Evolutionary conservation across 768 basidiomycete genomes (phyloP).

Genomic region (Pholiota microspora): DNA sequence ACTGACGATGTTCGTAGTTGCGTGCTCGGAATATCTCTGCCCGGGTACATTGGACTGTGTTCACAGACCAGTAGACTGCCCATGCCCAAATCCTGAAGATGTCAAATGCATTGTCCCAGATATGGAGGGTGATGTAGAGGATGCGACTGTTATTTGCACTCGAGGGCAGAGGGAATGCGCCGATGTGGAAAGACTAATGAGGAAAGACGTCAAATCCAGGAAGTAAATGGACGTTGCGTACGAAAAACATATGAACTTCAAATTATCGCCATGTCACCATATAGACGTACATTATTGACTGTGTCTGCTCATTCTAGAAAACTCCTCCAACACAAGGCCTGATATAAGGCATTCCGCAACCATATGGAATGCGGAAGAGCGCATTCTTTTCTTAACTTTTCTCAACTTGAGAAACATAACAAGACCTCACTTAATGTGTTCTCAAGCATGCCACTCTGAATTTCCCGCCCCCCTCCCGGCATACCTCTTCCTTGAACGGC

Average conservation of each 20-base stretch:
- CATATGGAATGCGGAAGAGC: background rate
- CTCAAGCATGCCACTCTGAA: background rate
- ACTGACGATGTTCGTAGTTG: conserved; percentile 38
- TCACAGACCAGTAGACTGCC: conserved; percentile 59
- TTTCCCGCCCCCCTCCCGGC: background rate
- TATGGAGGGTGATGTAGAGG: conserved; percentile 38
- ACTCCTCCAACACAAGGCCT: background rate
- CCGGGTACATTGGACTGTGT: conserved; percentile 75
- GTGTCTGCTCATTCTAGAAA: background rate
- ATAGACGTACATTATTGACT: background rate
- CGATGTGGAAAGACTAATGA: conserved; percentile 56
- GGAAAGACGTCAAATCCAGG: conserved; percentile 31
- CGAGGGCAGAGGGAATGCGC: conserved; percentile 63
- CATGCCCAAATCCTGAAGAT: conserved; percentile 76
- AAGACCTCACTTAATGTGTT: background rate
- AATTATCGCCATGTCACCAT: conserved; percentile 4
- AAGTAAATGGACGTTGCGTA: conserved; percentile 11
- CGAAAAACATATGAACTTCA: conserved; percentile 12
- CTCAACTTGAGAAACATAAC: background rate
- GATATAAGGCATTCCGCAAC: background rate
- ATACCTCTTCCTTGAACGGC: background rate
- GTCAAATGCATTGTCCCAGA: conserved; percentile 77
- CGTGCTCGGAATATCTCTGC: conserved; percentile 75
- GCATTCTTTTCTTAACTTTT: background rate
- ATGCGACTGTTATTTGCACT: conserved; percentile 67